Base-by-base conservation (phyloP, 805 yeast genomes). In the Starmera caribaea region DNA sequence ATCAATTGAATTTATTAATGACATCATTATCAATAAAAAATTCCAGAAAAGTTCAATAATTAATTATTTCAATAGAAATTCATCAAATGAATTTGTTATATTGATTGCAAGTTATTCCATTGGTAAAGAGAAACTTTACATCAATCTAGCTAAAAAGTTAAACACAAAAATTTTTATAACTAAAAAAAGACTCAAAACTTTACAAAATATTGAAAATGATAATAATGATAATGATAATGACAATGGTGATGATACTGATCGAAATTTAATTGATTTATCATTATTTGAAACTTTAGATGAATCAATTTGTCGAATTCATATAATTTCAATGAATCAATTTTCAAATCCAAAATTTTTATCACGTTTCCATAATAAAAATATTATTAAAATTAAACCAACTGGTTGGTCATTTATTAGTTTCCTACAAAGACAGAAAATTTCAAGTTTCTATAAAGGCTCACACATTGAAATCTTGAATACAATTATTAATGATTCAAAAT, bases 101-200 rank as follows among this genome's bases (percentile, higher is more conserved):
- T 63, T 84, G 9, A 79, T 92, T 13, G 97, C 97, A 0, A 79
- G 96, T 0, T 92, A 92, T 57, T 74, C 89, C 2, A 88, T 92
- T 31, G 98, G 98, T 3, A 92, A 92, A 55, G 98, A 92, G 55
- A 74, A 81, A 41, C 57, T 92, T 26, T 97, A 96, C 0, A 58
- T 85, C 8, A 65, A 74, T 1, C 62, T 84, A 11, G 83, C 86
- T 48, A 61, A 71, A 37, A 53, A 49, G 16, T 50, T 82, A 24
- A 48, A 64, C 1, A 65, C 80, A 24, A 79, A 75, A 42, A 74
- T 83, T 3, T 78, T 65, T 63, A 46, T 58, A 46, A 70, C 42
- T 37, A 62, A 21, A 61, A 79, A 14, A 62, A 65, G 3, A 21
- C 30, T 11, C 11, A 47, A 27, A 38, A 31, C 16, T 46, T 44